phyloP scores from a whole-genome alignment of 2,329 filamentous ascomycete species.

The Davidsoniella australis region DNA sequence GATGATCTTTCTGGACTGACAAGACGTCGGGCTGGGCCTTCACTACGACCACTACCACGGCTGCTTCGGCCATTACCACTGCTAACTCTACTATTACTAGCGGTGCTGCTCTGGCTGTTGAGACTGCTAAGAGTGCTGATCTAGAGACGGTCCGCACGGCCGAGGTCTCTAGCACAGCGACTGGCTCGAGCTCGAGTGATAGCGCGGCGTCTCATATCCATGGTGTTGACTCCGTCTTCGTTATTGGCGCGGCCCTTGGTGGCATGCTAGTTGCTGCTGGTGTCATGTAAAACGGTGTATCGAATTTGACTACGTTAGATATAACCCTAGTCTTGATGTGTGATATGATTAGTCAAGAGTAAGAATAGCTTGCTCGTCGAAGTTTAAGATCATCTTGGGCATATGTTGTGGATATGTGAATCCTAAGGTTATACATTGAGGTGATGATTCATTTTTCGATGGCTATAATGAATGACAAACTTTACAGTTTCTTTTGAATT shows the following conservation, averaged over 20 bases:
- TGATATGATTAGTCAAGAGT: too few relatives aligned
- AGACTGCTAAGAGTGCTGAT: constrained; percentile 12
- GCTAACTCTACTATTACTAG: constrained; percentile 11
- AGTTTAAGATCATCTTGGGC: too few relatives aligned
- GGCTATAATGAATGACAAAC: too few relatives aligned
- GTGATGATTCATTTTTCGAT: too few relatives aligned
- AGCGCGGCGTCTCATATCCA: background rate
- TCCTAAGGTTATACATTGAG: too few relatives aligned
- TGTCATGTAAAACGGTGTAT: constrained; percentile 12
- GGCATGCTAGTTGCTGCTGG: constrained; percentile 14
- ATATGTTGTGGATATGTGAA: too few relatives aligned
- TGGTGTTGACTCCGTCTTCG: constrained; percentile 12
- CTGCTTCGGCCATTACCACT: constrained; percentile 6
- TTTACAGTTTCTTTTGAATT: too few relatives aligned
- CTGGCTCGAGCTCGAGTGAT: constrained; percentile 6
- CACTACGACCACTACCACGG: constrained; percentile 15
- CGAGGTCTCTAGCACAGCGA: constrained; percentile 12
- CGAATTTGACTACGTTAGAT: background rate
- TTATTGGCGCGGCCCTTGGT: constrained; percentile 14
- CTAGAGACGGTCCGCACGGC: constrained; percentile 14
- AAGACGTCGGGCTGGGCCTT: constrained; percentile 15
- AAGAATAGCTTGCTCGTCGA: too few relatives aligned
- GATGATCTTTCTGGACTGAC: constrained; percentile 14
- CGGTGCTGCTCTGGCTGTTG: constrained; percentile 10
- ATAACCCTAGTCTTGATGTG: background rate